Base-by-base conservation (phyloP, 768 basidiomycete genomes). In the Amanita rimosa region DNA sequence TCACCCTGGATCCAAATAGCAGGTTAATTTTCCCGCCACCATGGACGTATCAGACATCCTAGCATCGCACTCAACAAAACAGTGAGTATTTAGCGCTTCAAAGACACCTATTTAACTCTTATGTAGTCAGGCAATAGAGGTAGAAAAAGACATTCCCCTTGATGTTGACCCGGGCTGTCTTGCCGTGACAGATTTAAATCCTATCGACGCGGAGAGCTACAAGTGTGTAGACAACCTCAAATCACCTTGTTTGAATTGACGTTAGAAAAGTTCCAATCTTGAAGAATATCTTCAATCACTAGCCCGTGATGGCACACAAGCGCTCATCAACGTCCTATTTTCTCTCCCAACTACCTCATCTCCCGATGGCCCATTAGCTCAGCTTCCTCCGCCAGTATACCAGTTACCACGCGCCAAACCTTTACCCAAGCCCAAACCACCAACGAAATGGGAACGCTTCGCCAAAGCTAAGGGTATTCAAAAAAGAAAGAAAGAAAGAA, bases 391-490 rank as follows among this genome's bases (percentile, higher is more conserved):
- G 1, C 85, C 89, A 2, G 77, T 73, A 1, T 88, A 85, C 22
- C 69, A 72, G 41, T 76, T 98, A 1, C 96, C 96, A 0, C 79
- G 96, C 19, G 76, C 92, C 26, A 98, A 99, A 62, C 90, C 88
- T 0, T 71, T 98, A 2, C 96, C 94, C 0, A 94, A 92, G 58
- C 85, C 87, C 2, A 96, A 95, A 66, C 83, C 85, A 7, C 80
- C 75, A 29, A 98, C 95, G 6, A 98, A 96, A 65, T 99, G 96
- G 96, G 90, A 98, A 69, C 73, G 78, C 49, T 99, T 98, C 59
- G 95, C 95, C 4, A 80, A 82, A 41, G 83, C 88, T 33, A 97
- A 96, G 69, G 96, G 96, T 33, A 98, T 98, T 58, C 79, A 80
- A 58, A 80, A 96, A 58, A 78, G 69, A 59, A 75, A 68, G 42